Base-by-base conservation (phyloP, 192 early-diverging fungal species). In the Oehlia diaphana region DNA sequence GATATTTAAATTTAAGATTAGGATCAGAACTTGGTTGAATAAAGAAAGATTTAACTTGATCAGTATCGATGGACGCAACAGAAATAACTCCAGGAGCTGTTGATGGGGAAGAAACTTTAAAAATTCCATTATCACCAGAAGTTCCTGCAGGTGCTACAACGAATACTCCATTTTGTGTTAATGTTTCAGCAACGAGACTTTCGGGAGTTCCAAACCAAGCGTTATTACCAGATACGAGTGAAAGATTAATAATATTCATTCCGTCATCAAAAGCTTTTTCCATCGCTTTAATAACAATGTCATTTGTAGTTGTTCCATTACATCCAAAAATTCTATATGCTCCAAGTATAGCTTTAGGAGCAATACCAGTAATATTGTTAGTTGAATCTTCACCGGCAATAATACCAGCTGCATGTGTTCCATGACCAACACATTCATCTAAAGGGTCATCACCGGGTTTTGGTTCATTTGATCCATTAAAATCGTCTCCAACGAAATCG, bases 261-360 rank as follows among this genome's bases (percentile, higher is more conserved):
- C 90, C 86, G 67, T 95, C 94, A 8, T 81, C 81, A 73, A 89
- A 86, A n/a, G 96, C 96, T 13, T 82, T 82, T 80, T 91, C 86
- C 82, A 98, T 84, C 13, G 92, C 96, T 65, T 91, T 88, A 72
- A 95, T 90, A 44, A 97, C 90, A 58, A 96, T 76, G 64, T 95
- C 95, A 49, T 89, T 90, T 42, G 88, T 87, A 1, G 89, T 88
- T 44, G 87, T 86, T 69, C 91, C 91, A 75, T 86, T 87, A 82
- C 95, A 97, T 7, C 94, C 93, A 82, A 95, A 93, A 26, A 97
- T 88, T 74, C 96, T 87, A 88, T 94, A 98, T 9, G 86, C 89
- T 8, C 93, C 93, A 44, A 97, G 82, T 7, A 86, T 93, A 42
- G 91, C 84, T 64, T 90, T 88, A 1, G 96, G 96, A 14, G 95